Evolutionary conservation across 2,329 filamentous ascomycete species (phyloP), one percentile per base, ranked within the genome.

Genomic region (Graphilbum fragrans): DNA sequence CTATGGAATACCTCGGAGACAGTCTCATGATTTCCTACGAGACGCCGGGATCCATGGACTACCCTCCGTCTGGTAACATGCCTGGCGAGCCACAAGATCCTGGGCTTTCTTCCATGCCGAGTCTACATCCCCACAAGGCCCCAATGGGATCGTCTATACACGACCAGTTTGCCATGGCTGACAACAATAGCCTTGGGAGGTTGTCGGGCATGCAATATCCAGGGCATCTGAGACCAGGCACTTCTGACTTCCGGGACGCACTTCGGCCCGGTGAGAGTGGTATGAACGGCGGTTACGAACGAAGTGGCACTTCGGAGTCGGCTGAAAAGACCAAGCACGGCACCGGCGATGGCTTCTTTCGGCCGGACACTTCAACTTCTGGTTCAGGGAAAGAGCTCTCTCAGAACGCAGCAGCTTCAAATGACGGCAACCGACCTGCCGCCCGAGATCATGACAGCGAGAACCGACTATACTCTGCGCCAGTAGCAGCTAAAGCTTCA

Each of bases 1-100:
- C 77, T 39, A 70, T 71, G 2, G 71, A 74, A 42, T 68, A 68
- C 0, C 69, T 68, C 0, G 65, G 67, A 0, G 61, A 61, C 0
- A 63, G 56, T 0, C 52, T 57, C 0, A 52, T 57, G 0, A 16
- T 33, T 8, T 38, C 41, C 5, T 45, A 45, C 17, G 42, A 42
- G 31, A 21, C 47, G 6, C 37, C 43, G 32, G 38, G 32, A 2
- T 25, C 39, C 29, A 10, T 23, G 14, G 37, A 22, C 16, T 18
- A 8, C 16, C 31, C 17, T 9, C 16, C 25, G 4, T 33, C 25
- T 32, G 18, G 19, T 5, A 31, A 14, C 29, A 9, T 31, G 8
- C 12, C 6, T 16, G n/a, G n/a, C 29, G n/a, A 16, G n/a, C 29
- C 6, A 14, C 14, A 10, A 16, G 29, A 31, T 31, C n/a, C 29